A percentile compares a stretch with the other conserved stretches of the same genome.
These are phyloP conservation scores for Ruellia speciosa DNA, from an alignment of 305 asterid species.

Conservation along the genomic window DNA sequence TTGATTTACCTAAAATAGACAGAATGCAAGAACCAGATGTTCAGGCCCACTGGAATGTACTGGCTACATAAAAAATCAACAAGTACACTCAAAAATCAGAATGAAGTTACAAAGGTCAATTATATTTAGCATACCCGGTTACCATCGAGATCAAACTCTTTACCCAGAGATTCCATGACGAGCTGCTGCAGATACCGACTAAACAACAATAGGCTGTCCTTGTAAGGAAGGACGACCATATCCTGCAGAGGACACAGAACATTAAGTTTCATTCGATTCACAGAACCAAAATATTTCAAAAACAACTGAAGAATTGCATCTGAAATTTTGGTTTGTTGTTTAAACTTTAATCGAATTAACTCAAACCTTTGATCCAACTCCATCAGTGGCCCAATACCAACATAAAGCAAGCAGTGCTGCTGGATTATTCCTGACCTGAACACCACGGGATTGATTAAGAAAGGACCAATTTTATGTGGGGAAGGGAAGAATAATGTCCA, in stretches of 20 bases:
- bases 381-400: constrained; percentile 95
- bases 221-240: constrained; percentile 99
- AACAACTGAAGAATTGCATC: not conserved
- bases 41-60: constrained; percentile 10
- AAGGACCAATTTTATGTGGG: not conserved
- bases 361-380: constrained; percentile 86
- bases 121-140: constrained; percentile 51
- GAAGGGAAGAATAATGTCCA: constrained; percentile 20
- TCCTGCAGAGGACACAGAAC: constrained; percentile 51
- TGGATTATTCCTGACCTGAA: constrained; percentile 77
- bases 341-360: constrained; percentile 13
- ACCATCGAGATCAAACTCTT: constrained; percentile 96
- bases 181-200: constrained; percentile 96
- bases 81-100: constrained; percentile 8
- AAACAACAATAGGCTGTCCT: constrained; percentile 87
- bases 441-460: constrained; percentile 13
- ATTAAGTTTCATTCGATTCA: constrained; percentile 10
- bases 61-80: constrained; percentile 9
- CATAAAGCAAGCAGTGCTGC: constrained; percentile 89
- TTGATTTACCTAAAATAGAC: constrained; percentile 71
- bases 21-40: constrained; percentile 15
- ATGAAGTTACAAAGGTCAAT: too few species aligned
- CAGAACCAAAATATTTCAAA: constrained; percentile 3
- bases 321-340: too few species aligned
- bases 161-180: constrained; percentile 98